Base-by-base conservation (phyloP, 768 basidiomycete genomes). In the Auricularia heimuer region DNA sequence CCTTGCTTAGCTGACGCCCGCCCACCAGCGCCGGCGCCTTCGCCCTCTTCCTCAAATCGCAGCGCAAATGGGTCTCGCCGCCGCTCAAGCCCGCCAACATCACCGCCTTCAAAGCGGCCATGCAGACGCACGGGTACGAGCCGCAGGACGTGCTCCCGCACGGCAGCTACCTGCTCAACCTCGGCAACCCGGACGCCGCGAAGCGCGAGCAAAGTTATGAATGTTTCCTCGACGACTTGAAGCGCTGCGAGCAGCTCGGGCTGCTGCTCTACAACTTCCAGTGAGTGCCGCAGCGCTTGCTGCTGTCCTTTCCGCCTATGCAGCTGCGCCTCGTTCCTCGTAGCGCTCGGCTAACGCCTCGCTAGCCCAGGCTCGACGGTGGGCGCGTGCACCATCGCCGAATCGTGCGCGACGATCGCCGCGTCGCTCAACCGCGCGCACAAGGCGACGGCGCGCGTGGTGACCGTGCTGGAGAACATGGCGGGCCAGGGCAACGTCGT, bases 391-490 rank as follows among this genome's bases (percentile, higher is more conserved):
- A 85, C 87, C 0, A 75, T 79, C 3, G 83, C 85, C 56, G 80
- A 85, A 36, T 86, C 86, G 3, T 81, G 89, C 63, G 74, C 81
- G 4, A 74, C 80, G 8, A 86, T 94, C 18, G 92, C 90, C 0
- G 80, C 84, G 45, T 85, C 83, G 63, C 80, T 95, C 67, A 93
- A 94, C 67, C 78, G 80, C 16, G 91, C 88, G 0, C 92, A 94
- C 70, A 77, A 75, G 61, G 80, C 78, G 67, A 92, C 89, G 0
- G 72, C 75, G 10, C 75, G 69, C 6, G 83, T 93, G 7, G 80
- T 83, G 1, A 81, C 79, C 10, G 87, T 94, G 6, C 75, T 95
- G 3, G 92, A 94, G 73, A 92, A 90, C 70, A 95, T 94, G 93
- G 89, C 90, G 1, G 92, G 92, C 16, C 81, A 87, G 16, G 87